phyloP scores from a whole-genome alignment of 1,139 yeast genomes.

The Yamadazyma atlantica region DNA sequence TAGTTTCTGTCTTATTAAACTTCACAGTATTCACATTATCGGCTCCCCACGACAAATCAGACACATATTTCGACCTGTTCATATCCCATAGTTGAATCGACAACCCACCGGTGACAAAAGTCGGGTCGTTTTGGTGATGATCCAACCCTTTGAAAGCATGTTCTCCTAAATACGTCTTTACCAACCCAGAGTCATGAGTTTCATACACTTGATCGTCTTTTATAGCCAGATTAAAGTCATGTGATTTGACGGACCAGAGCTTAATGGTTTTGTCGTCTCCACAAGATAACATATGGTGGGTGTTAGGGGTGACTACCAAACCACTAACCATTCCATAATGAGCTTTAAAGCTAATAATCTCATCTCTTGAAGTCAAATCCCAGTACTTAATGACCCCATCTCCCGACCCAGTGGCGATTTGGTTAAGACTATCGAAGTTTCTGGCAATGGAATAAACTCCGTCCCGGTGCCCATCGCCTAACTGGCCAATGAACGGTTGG shows the following conservation, averaged over 20 bases:
- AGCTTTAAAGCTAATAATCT: conserved; percentile 75
- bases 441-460: conserved; percentile 91
- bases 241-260: conserved; percentile 65
- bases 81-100: conserved; percentile 88
- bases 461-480: conserved; percentile 93
- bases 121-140: conserved; percentile 71
- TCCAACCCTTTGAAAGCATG: conserved; percentile 85
- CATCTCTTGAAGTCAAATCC: conserved; percentile 77
- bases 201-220: conserved; percentile 37
- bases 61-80: conserved; percentile 70
- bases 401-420: conserved; percentile 88
- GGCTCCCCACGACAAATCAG: conserved; percentile 92
- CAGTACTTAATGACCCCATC: conserved; percentile 95
- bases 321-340: conserved; percentile 93
- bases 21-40: conserved; percentile 81
- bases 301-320: conserved; percentile 71
- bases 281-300: conserved; percentile 68
- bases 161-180: conserved; percentile 79
- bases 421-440: conserved; percentile 66
- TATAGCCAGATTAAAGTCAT: conserved; percentile 36
- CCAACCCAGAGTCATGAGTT: conserved; percentile 43
- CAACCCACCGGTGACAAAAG: conserved; percentile 93
- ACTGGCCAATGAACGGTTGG: conserved; percentile 92
- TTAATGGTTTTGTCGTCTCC: conserved; percentile 90
- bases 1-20: conserved; percentile 89